phyloP scores from a whole-genome alignment of 805 yeast species.

The Myxozyma monticola region DNA sequence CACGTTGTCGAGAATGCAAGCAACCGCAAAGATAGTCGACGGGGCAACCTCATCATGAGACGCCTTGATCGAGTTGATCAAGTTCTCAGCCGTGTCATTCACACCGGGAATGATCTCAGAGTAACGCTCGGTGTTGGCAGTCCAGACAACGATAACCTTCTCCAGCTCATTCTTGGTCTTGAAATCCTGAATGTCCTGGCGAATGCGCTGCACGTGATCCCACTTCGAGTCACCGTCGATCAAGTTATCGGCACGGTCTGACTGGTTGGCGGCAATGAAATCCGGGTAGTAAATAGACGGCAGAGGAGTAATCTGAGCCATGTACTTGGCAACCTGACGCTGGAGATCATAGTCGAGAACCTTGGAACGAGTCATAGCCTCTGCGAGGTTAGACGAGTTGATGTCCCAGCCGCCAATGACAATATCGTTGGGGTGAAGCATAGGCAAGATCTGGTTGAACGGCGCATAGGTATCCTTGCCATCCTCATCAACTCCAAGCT shows the following conservation, averaged over 20 bases:
- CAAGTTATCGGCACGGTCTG: constrained; percentile 85
- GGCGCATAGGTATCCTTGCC: constrained; percentile 92
- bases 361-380: constrained; percentile 80
- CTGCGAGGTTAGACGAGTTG: constrained; percentile 63
- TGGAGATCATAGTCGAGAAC: constrained; percentile 86
- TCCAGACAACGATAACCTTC: constrained; percentile 89
- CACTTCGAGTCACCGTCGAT: constrained; percentile 74
- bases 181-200: constrained; percentile 78
- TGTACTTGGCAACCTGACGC: constrained; percentile 63
- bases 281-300: constrained; percentile 93
- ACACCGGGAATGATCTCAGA: constrained; percentile 75
- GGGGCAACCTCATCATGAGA: constrained; percentile 87
- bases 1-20: constrained; percentile 80
- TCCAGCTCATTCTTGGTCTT: constrained; percentile 72
- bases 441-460: constrained; percentile 83
- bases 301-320: constrained; percentile 66
- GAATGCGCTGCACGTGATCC: constrained; percentile 83
- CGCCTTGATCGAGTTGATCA: constrained; percentile 67
- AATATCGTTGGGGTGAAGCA: constrained; percentile 86
- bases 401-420: constrained; percentile 96
- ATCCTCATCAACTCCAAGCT: constrained; percentile 77
- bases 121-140: constrained; percentile 95
- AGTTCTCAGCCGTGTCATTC: constrained; percentile 83
- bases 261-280: constrained; percentile 93
- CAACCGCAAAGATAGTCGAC: constrained; percentile 91